Percentiles rank a stretch among this genome's conserved stretches.
Evolutionary conservation across 73 alveolate genomes (phyloP).

Genomic region (Blepharisma japonicum): DNA sequence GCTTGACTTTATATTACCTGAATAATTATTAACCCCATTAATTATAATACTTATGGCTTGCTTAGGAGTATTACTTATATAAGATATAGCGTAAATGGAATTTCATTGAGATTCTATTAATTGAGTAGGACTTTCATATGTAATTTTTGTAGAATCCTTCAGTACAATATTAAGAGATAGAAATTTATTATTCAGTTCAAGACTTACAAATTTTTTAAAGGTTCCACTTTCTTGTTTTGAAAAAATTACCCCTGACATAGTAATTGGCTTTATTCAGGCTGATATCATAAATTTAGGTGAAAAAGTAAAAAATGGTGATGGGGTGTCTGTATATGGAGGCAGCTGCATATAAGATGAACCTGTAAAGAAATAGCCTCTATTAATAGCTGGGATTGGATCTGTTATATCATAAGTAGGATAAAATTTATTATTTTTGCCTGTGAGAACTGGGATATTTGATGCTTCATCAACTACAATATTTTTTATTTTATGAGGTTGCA

Average conservation of each 20-base stretch:
- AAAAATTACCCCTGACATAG: not conserved
- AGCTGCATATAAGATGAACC: constrained; percentile 10
- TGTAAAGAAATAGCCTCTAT: constrained; percentile 4
- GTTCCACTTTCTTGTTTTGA: too few species aligned
- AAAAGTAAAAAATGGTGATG: not conserved
- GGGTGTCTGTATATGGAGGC: not conserved
- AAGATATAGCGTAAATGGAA: too few species aligned
- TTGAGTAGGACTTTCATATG: too few species aligned
- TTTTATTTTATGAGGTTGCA: not conserved
- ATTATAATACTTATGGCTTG: too few species aligned
- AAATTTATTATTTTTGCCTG: not conserved
- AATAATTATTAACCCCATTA: too few species aligned
- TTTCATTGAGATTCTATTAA: too few species aligned
- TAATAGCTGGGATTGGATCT: not conserved
- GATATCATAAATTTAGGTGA: not conserved
- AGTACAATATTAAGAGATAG: too few species aligned
- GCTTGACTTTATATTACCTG: too few species aligned
- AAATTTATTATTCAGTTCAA: too few species aligned
- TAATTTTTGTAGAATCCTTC: too few species aligned
- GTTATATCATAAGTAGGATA: not conserved
- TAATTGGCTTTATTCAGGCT: not conserved
- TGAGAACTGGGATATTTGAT: not conserved
- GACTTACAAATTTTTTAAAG: too few species aligned
- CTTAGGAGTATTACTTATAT: too few species aligned
- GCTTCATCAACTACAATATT: not conserved